Percentiles rank a stretch among this genome's conserved stretches.
These are phyloP conservation scores for Suillus variegatus DNA, from an alignment of 768 basidiomycete species.

Conservation along the genomic window DNA sequence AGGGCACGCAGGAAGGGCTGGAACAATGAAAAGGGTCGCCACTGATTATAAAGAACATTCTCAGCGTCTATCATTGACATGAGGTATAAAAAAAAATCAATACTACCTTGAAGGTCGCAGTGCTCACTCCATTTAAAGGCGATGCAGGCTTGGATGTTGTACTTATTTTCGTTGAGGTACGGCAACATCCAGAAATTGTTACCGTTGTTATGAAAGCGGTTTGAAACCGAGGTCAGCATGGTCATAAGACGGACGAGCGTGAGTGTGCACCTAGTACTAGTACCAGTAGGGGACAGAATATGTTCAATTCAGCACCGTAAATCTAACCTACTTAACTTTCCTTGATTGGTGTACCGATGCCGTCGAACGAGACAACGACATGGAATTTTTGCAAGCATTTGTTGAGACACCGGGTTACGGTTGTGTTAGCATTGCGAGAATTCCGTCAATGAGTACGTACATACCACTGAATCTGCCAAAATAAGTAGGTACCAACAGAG, in stretches of 20 bases:
- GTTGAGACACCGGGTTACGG: no score
- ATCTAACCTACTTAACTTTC: neutral
- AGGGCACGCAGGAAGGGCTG: neutral
- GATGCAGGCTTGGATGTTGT: neutral
- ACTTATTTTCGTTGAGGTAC: neutral
- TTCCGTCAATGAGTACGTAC: neutral
- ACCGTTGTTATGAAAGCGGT: neutral
- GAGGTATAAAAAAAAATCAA: neutral
- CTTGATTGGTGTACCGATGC: neutral
- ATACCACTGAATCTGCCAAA: neutral
- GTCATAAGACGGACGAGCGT: neutral
- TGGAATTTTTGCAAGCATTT: neutral
- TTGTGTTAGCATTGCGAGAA: neutral
- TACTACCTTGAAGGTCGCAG: neutral
- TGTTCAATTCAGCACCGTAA: neutral
- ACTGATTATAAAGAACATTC: neutral
- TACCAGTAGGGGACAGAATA: neutral
- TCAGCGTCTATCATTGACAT: neutral
- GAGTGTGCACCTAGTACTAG: neutral
- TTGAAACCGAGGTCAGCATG: neutral
- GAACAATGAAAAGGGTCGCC: neutral
- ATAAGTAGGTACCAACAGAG: no score
- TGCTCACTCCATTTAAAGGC: neutral
- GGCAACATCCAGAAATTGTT: neutral
- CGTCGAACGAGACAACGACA: neutral